These are phyloP conservation scores for Xeromyces bisporus DNA, from an alignment of 495 filamentous ascomycete genomes.

Conservation along the genomic window DNA sequence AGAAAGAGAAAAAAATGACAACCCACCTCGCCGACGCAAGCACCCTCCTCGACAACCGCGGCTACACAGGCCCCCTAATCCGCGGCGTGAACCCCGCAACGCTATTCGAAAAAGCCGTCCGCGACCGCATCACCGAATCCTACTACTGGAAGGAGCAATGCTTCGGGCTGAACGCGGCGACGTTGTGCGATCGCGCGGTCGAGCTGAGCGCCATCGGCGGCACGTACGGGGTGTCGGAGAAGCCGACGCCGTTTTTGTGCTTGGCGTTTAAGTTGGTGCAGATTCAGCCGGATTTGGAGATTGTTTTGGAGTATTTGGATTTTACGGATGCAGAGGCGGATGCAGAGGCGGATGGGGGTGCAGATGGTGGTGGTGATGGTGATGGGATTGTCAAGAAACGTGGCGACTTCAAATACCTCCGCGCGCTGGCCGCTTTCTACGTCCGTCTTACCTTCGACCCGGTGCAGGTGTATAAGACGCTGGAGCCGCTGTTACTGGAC, in stretches of 20 bases:
- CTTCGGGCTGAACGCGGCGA: conserved; percentile 85
- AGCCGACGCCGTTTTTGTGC: conserved; percentile 84
- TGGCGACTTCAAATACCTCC: conserved; percentile 77
- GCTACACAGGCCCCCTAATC: conserved; percentile 48
- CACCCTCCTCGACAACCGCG: conserved; percentile 62
- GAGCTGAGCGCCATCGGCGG: conserved; percentile 73
- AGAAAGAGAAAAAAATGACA: conserved; percentile 9
- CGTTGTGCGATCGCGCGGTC: conserved; percentile 75
- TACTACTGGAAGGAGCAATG: conserved; percentile 99
- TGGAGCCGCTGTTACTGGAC: conserved; percentile 77
- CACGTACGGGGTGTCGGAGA: conserved; percentile 63
- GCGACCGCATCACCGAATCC: conserved; percentile 82
- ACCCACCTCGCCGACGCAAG: conserved; percentile 57
- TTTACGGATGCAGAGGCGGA: conserved; percentile 30
- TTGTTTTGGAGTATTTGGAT: conserved; percentile 66
- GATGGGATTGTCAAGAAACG: conserved; percentile 28
- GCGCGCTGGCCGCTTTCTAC: conserved; percentile 80
- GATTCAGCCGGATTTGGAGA: conserved; percentile 57
- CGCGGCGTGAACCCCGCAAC: conserved; percentile 75
- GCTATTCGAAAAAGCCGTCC: conserved; percentile 81
- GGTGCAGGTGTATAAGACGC: conserved; percentile 56
- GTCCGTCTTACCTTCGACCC: conserved; percentile 74
- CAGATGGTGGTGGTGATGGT: conserved; percentile 5
- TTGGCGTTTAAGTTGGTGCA: conserved; percentile 90
- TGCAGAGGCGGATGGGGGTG: conserved; percentile 19